Conservation (phyloP, 75 land plant species). For the Sequoiadendron giganteum region DNA sequence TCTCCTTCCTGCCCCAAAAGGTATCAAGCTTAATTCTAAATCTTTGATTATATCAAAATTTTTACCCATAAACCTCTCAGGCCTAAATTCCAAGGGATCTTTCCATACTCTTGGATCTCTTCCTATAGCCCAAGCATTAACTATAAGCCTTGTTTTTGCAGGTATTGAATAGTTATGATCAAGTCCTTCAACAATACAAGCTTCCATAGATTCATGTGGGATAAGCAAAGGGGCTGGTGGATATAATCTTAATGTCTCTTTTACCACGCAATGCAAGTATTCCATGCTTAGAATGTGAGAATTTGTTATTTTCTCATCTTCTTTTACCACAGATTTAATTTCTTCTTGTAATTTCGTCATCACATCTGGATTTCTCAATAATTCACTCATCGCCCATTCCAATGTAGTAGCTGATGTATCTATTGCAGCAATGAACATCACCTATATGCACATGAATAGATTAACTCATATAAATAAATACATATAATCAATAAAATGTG, state of each 20-base stretch:
- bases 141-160: neutral
- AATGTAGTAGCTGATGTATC: neutral
- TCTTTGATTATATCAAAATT: neutral
- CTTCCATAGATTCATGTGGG: neutral
- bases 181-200: neutral
- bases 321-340: neutral
- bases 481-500: too few species aligned
- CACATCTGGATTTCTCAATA: neutral
- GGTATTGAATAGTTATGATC: neutral
- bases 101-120: neutral
- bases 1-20: neutral
- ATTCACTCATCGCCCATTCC: conserved; percentile 4
- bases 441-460: neutral
- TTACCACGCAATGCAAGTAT: conserved; percentile 1
- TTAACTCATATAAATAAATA: too few species aligned
- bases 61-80: neutral
- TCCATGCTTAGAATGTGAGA: neutral
- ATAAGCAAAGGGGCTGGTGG: neutral
- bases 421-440: neutral
- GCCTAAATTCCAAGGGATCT: neutral
- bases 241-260: neutral
- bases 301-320: neutral
- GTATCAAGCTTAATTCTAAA: neutral
- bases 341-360: neutral
- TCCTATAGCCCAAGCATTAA: neutral